Evolutionary conservation across 192 early-diverging fungal species (phyloP).

Genomic region (Entomortierella parvispora): DNA sequence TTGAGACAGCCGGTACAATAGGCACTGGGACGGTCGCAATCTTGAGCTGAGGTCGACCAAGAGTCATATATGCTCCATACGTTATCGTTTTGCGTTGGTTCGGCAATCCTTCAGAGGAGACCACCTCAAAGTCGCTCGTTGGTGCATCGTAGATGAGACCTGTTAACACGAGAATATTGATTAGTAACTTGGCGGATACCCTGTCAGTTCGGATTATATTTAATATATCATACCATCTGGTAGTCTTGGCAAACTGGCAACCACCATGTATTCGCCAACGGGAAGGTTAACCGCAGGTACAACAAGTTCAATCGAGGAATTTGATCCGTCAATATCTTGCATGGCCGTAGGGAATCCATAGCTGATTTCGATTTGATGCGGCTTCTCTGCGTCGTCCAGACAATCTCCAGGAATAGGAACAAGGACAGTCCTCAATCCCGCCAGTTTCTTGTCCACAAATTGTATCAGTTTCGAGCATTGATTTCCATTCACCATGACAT

Average conservation of each 20-base stretch:
- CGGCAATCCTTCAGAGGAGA: conserved; percentile 7
- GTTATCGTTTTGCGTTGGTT: conserved; percentile 36
- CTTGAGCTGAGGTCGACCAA: conserved; percentile 28
- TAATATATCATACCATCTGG: conserved; percentile 5
- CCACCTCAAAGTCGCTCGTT: conserved; percentile 36
- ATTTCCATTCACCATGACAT: conserved; percentile 34
- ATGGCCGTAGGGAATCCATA: conserved; percentile 40
- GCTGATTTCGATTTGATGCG: conserved; percentile 40
- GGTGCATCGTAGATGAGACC: conserved; percentile 38
- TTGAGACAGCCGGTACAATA: too few relatives aligned
- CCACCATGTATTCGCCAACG: conserved; percentile 44
- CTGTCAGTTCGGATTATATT: not conserved
- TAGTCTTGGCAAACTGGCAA: conserved; percentile 31
- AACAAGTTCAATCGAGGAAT: conserved; percentile 17
- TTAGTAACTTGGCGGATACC: not conserved
- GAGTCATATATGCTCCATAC: conserved; percentile 43
- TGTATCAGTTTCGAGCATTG: conserved; percentile 39
- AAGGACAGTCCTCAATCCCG: conserved; percentile 27
- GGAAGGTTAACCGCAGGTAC: conserved; percentile 41
- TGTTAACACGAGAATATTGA: not conserved
- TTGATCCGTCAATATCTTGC: not conserved
- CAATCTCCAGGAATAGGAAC: conserved; percentile 31
- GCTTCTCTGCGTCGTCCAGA: conserved; percentile 7
- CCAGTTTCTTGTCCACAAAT: conserved; percentile 8
- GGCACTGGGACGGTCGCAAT: conserved; percentile 2